Base-by-base conservation (phyloP, 345 rosid genomes). In the Erysimum cheiranthoides region DNA sequence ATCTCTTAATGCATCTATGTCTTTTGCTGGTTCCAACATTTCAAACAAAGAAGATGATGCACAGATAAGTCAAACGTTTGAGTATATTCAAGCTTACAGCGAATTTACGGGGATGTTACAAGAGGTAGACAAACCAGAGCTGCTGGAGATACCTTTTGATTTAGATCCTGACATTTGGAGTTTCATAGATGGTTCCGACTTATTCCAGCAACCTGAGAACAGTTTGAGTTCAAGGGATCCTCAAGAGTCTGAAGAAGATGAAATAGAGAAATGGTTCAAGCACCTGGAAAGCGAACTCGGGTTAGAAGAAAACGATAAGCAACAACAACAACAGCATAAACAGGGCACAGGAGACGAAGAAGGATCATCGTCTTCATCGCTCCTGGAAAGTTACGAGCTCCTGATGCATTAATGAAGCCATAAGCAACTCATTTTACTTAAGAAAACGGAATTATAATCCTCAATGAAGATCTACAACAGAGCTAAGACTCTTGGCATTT, bases 41-140 rank as follows among this genome's bases (percentile, higher is more conserved):
- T 71, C 71, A 36, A 70, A 36, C 67, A 70, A 63, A 70, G 71
- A 64, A 8, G 70, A 76, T 18, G 71, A 54, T 30, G 25, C 27
- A 13, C 53, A 63, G 54, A 77, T 64, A 17, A 34, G 38, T 58
- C 53, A 65, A 47, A 10, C 46, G 39, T 57, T 58, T 21, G 73
- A 64, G 45, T 64, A 70, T 35, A 54, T 62, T 27, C 47, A 70
- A 16, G 66, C 32, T 61, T 42, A 53, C 31, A 62, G 69, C 80
- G 62, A 69, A 31, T 56, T 38, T 17, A 28, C 54, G 31, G 70
- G 28, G 46, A 65, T 58, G 30, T 34, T 74, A 21, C 84, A 85
- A 73, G 96, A 90, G 76, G 98, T 90, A 31, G 86, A 84, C 80
- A 84, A 88, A 62, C 94, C 92, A 16, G 86, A 85, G 35, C 59